Percentiles rank a stretch among this genome's conserved stretches.
Conservation (phyloP, 352 stramenopile species). For the Phytophthora palmivora region DNA sequence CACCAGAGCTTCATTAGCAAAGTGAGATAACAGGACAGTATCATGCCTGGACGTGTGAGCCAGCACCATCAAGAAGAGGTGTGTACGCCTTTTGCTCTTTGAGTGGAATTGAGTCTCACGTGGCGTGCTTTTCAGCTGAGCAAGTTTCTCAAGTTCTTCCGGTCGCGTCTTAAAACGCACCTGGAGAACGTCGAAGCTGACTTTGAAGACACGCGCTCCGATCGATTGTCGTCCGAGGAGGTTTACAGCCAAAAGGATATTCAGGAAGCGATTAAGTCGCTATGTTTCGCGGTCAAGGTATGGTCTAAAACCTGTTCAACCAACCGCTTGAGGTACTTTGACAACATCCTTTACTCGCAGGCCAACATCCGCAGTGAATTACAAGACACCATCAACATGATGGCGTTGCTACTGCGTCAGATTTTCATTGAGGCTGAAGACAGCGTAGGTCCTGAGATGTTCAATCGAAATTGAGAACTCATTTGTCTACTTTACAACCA, state of each 20-base stretch:
- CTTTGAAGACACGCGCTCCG: slow-evolving; percentile 85
- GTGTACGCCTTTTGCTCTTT: not conserved
- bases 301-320: not conserved
- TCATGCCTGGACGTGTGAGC: slow-evolving; percentile 42
- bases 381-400: slow-evolving; percentile 90
- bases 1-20: not conserved
- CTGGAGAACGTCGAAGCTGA: slow-evolving; percentile 85
- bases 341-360: slow-evolving; percentile 26
- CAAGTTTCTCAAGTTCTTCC: slow-evolving; percentile 91
- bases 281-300: slow-evolving; percentile 86
- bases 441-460: slow-evolving; percentile 39
- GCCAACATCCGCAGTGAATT: slow-evolving; percentile 79
- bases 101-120: slow-evolving; percentile 3
- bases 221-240: slow-evolving; percentile 82
- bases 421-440: slow-evolving; percentile 79
- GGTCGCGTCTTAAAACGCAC: slow-evolving; percentile 74
- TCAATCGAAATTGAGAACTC: not conserved
- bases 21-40: not conserved
- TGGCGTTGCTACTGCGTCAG: slow-evolving; percentile 82
- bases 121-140: slow-evolving; percentile 46
- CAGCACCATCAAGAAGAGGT: slow-evolving; percentile 78
- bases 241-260: slow-evolving; percentile 88
- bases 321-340: not conserved
- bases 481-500: slow-evolving; percentile 15
- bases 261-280: slow-evolving; percentile 73